Percentiles rank a stretch among this genome's conserved stretches.
phyloP scores from a whole-genome alignment of 345 rosid species.

The Brassica incana region DNA sequence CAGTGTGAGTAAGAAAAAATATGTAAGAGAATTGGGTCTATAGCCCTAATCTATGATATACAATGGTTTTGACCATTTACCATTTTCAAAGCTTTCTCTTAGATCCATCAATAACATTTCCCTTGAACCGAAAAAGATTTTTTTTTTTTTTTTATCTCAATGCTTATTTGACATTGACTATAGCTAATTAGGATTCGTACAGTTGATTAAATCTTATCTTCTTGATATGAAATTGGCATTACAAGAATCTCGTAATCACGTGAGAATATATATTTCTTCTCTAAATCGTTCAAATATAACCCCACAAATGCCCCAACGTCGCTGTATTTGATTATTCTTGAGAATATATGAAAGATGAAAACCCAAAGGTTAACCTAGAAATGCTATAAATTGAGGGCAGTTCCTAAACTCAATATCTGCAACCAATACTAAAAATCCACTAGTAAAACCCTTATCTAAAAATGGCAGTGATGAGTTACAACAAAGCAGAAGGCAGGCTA shows the following conservation, averaged over 20 bases:
- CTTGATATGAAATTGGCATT: not conserved
- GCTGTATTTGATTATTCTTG: constrained; percentile 22
- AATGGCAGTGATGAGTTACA: constrained; percentile 37
- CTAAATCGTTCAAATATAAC: constrained; percentile 10
- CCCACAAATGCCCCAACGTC: constrained; percentile 18
- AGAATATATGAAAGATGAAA: constrained; percentile 9
- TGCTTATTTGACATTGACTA: not conserved
- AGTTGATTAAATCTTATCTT: not conserved
- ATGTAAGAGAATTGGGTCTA: not conserved
- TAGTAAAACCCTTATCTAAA: constrained; percentile 9
- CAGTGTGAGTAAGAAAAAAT: not conserved
- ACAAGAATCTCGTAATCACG: constrained; percentile 13
- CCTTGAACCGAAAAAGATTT: not conserved
- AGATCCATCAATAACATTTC: not conserved
- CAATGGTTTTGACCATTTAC: not conserved
- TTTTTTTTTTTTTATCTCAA: not conserved
- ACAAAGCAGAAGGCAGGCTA: constrained; percentile 27
- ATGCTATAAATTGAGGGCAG: constrained; percentile 23
- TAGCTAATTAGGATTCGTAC: not conserved
- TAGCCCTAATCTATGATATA: not conserved
- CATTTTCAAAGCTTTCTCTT: not conserved
- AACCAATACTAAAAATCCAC: constrained; percentile 8
- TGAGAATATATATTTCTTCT: constrained; percentile 1
- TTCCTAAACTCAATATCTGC: constrained; percentile 14
- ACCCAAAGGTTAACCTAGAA: constrained; percentile 11